A percentile compares a stretch with the other conserved stretches of the same genome.
phyloP scores from a whole-genome alignment of 2,329 filamentous ascomycete species.

The Monosporascus sp. region DNA sequence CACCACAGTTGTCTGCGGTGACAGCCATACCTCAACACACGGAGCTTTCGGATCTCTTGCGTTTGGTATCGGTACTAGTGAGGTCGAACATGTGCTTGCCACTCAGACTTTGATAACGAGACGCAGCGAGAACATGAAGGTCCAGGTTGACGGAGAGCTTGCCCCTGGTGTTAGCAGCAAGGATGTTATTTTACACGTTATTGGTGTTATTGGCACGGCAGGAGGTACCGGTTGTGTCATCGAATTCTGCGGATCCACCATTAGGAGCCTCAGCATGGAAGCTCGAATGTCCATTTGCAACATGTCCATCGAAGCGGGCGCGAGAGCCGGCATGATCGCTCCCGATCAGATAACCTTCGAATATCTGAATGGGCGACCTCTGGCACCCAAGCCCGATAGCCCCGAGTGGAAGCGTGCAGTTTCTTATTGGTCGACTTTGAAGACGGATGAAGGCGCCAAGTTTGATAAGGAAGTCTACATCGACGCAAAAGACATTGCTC shows the following conservation, averaged over 20 bases:
- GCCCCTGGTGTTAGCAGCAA: slow-evolving; percentile 91
- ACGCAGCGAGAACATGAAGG: slow-evolving; percentile 97
- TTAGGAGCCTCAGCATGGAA: slow-evolving; percentile 86
- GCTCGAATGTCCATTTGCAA: slow-evolving; percentile 99
- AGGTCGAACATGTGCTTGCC: slow-evolving; percentile 96
- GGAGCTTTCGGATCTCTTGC: slow-evolving; percentile 93
- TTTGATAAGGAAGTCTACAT: slow-evolving; percentile 89
- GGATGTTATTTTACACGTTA: slow-evolving; percentile 88
- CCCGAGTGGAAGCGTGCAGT: slow-evolving; percentile 86
- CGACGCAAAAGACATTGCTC: slow-evolving; percentile 85
- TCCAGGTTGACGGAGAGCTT: slow-evolving; percentile 89
- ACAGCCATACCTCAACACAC: slow-evolving; percentile 97
- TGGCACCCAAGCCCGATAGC: slow-evolving; percentile 80
- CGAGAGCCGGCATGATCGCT: slow-evolving; percentile 92
- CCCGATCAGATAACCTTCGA: slow-evolving; percentile 92
- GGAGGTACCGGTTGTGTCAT: slow-evolving; percentile 93
- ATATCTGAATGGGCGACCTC: slow-evolving; percentile 85
- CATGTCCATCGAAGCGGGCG: slow-evolving; percentile 97
- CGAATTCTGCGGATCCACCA: slow-evolving; percentile 94
- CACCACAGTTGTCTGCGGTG: slow-evolving; percentile 94
- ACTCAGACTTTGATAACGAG: slow-evolving; percentile 94
- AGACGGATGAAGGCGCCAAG: slow-evolving; percentile 80
- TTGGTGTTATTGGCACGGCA: slow-evolving; percentile 90
- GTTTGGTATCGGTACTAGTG: slow-evolving; percentile 95
- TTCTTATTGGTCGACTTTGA: slow-evolving; percentile 81